Base-by-base conservation (phyloP, 805 yeast genomes). In the Candida ovalis region DNA sequence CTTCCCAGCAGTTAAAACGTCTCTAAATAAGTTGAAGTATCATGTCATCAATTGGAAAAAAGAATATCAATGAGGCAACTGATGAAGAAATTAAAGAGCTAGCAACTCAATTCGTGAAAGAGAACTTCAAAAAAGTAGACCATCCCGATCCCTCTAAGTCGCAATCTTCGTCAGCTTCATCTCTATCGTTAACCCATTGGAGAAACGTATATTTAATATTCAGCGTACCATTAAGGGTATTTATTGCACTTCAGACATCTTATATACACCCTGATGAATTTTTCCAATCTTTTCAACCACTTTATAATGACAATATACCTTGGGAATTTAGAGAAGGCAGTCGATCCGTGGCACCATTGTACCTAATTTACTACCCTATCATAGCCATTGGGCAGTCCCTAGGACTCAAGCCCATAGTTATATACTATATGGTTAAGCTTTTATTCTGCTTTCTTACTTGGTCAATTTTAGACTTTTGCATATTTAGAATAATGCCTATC, bases 251-350 rank as follows among this genome's bases (percentile, higher is more conserved):
- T 1, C 80, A 85, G 47, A 76, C 85, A 27, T 88, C 97, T 0
- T 94, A 95, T 62, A 82, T 94, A 42, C 99, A 95, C 57, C 99
- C 99, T 0, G 99, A 94, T 72, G 99, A 94, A 69, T 97, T 91
- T 64, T 88, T 88, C 63, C 99, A 95, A 64, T 79, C 84, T n/a
- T 77, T 95, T 42, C 95, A 90, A 63, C 84, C 86, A 0, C 60
- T 92, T 22, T 73, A 82, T 12, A 62, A 65, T 72, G 67, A 62
- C 68, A 70, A 73, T 13, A 58, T 75, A 0, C 91, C 97, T 0
- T 92, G 99, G 99, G 99, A 92, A 63, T 94, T 88, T 66, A 57
- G 67, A 4, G 71, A 64, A 1, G 57, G 53, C 1, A 82, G 90
- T 2, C 72, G 98, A 49, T 86, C 96, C 48, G 75, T 77, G 50